Base-by-base conservation (phyloP, 192 early-diverging fungal species). In the Gamsiella multidivaricata region DNA sequence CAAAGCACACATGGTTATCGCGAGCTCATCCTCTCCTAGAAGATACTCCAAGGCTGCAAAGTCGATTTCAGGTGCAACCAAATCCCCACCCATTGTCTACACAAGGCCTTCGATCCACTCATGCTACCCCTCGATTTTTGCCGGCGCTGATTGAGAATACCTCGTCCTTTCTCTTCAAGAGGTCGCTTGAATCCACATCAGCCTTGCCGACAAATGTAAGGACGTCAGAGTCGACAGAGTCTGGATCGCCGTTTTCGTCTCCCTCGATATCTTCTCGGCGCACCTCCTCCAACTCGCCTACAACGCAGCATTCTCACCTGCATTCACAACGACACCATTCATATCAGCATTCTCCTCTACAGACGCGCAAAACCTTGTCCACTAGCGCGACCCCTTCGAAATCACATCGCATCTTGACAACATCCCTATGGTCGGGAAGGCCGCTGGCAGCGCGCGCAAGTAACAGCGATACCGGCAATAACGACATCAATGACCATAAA, bases 91-190 rank as follows among this genome's bases (percentile, higher is more conserved):
- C 68, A 17, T 39, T 49, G 4, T 62, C 42, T 23, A 18, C 43
- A n/a, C 34, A 54, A 10, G 37, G 28, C 2, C 32, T 25, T 4
- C 43, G 12, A 12, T 50, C 54, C 5, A 47, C 45, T 5, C 34
- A 50, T 7, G 31, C 55, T 6, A 31, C 61, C 0, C 42, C 61
- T 0, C 45, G 54, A n/a, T 64, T 73, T 26, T 12, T 65, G 5
- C 62, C 61, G 8, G 25, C 61, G 15, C 29, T 59, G 9, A 10
- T 64, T 18, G 70, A 73, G 11, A 34, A 58, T 0, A 42, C 70
- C 3, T 61, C 70, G 0, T 72, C 70, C 22, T 62, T 55, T 15
- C 50, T 71, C 31, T 65, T 65, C 47, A 64, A 65, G 17, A 58
- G 59, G 20, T 22, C 54, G 17, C 6, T 50, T 3, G 15, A 28